Percentiles rank a stretch among this genome's conserved stretches.
Conservation (phyloP, 225 moss, liverwort and hornwort genomes). For the Sphagnum tenellum region DNA sequence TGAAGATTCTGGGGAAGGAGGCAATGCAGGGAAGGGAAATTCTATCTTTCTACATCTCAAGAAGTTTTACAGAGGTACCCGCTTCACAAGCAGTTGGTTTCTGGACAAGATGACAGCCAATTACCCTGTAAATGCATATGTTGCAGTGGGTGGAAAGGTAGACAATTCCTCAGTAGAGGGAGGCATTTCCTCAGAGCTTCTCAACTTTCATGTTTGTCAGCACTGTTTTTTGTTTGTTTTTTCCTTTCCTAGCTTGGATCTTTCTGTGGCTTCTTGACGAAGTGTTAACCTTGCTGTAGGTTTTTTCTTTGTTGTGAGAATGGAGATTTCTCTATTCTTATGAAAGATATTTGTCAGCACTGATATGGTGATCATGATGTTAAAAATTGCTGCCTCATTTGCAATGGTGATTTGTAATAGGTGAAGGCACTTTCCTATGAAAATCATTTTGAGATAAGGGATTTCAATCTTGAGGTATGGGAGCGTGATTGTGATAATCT, state of each 20-base stretch:
- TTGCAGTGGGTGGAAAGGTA: constrained; percentile 95
- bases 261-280: no score
- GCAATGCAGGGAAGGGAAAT: constrained; percentile 27
- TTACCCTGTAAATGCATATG: constrained; percentile 57
- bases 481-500: constrained; percentile 41
- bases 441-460: constrained; percentile 92
- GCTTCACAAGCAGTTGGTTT: constrained; percentile 74
- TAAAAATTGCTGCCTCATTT: not conserved
- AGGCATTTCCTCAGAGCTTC: no score
- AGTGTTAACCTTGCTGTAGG: no score
- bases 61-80: constrained; percentile 78
- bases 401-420: constrained; percentile 19
- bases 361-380: not conserved
- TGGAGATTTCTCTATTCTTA: no score
- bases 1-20: constrained; percentile 10
- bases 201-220: no score
- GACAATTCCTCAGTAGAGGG: no score
- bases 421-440: constrained; percentile 63
- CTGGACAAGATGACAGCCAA: constrained; percentile 73
- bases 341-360: no score
- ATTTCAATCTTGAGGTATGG: constrained; percentile 87
- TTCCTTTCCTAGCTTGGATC: not conserved
- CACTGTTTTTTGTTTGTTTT: not conserved
- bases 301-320: no score
- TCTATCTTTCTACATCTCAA: constrained; percentile 84